Evolutionary conservation across 2,329 filamentous ascomycete genomes (phyloP), one percentile per base, ranked within the genome.

Genomic region (Whalleya microplaca): DNA sequence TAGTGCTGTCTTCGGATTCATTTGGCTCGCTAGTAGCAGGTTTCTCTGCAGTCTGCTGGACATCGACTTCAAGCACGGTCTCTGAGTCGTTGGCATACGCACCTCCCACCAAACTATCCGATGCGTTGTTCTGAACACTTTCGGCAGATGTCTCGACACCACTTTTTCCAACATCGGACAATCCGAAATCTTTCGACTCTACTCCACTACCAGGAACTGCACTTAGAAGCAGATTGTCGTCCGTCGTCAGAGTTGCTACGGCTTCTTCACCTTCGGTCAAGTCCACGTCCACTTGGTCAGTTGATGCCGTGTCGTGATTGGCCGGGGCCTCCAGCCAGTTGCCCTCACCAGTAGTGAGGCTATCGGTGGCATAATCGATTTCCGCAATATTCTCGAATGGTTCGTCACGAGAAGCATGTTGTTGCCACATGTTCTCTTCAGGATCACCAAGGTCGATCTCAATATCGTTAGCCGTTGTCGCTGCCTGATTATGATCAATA

Each of bases 371-470:
- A 48, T 65, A 68, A 23, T 67, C 64, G 47, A 66, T 65, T 48
- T 68, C 67, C 12, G 61, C 58, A 56, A 57, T 53, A 37, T 56
- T 49, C 19, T 63, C 45, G 10, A 64, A 56, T n/a, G 50, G 48
- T 10, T 49, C 62, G 9, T 52, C 32, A 21, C 55, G 55, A 37
- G 48, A n/a, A n/a, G 32, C 23, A 29, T 55, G 45, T 12, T 66
- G 60, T 23, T 69, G 65, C 70, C 69, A 72, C 7, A 66, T 47
- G 37, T 56, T 56, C 37, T 68, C 66, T 12, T 67, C 65, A 12
- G 63, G 40, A 21, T 66, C 65, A 16, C 66, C 69, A 53, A 72
- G 60, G 27, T 71, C 69, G 48, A 71, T 68, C 20, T 72, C 71
- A 51, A 69, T 67, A 23, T 71, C 70, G 56, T 68, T 70, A 20